These are phyloP conservation scores for Blastocystis sp. DNA, from an alignment of 352 stramenopile genomes.

Conservation along the genomic window DNA sequence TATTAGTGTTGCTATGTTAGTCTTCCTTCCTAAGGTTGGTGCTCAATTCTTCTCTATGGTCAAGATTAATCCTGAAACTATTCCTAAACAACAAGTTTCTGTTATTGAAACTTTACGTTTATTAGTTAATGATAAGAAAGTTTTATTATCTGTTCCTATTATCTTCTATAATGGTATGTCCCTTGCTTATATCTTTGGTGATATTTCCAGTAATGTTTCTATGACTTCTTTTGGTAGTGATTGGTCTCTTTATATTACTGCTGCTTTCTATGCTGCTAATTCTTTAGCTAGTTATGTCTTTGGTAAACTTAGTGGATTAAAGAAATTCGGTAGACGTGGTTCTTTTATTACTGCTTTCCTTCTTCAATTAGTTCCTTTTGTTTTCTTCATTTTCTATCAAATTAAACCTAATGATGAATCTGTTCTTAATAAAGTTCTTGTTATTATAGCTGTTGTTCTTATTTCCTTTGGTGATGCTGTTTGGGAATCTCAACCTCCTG, in stretches of 20 bases:
- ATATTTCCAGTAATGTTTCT: constrained; percentile 26
- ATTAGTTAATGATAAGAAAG: neutral
- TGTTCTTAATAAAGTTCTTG: constrained; percentile 7
- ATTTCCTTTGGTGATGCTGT: constrained; percentile 27
- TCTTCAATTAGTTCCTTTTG: constrained; percentile 22
- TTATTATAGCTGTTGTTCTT: constrained; percentile 14
- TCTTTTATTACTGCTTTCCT: constrained; percentile 16
- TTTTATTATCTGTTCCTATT: constrained; percentile 36
- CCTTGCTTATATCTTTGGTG: constrained; percentile 37
- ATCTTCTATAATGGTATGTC: constrained; percentile 41
- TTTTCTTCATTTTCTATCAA: constrained; percentile 37
- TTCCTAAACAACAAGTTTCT: neutral
- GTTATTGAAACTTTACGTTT: constrained; percentile 26
- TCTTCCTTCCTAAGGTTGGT: constrained; percentile 5
- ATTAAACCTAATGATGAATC: constrained; percentile 3
- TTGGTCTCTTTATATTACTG: constrained; percentile 14
- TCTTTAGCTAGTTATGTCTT: neutral
- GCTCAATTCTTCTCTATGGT: too few relatives aligned
- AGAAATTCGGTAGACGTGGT: constrained; percentile 36
- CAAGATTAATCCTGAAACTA: too few relatives aligned
- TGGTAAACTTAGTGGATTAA: constrained; percentile 26
- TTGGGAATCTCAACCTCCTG: constrained; percentile 39
- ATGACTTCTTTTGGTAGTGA: constrained; percentile 3
- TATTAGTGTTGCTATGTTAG: constrained; percentile 14
- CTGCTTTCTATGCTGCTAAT: constrained; percentile 38